phyloP scores from a whole-genome alignment of 345 rosid species.

The Anastatica hierochuntica region DNA sequence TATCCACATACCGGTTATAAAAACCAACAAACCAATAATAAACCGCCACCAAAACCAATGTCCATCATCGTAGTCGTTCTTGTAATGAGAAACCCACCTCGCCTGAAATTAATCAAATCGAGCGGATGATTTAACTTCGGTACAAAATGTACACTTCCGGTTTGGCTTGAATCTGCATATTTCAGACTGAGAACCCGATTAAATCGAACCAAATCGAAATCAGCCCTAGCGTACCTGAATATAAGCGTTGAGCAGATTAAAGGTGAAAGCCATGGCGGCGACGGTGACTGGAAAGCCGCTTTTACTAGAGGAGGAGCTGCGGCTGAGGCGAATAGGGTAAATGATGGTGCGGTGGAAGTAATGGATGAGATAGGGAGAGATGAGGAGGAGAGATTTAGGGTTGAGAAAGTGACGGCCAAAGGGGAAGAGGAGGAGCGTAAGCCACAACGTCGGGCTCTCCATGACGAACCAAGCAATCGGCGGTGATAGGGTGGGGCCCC shows the following conservation, averaged over 20 bases:
- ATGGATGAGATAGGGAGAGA: slow-evolving; percentile 64
- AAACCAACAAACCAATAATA: slow-evolving; percentile 38
- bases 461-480: slow-evolving; percentile 85
- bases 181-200: background rate
- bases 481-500: slow-evolving; percentile 76
- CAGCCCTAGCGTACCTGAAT: slow-evolving; percentile 29
- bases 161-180: too few species aligned
- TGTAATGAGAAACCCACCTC: slow-evolving; percentile 78
- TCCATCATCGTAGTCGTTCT: slow-evolving; percentile 37
- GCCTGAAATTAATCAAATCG: slow-evolving; percentile 7
- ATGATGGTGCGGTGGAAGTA: slow-evolving; percentile 67
- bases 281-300: slow-evolving; percentile 40
- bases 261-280: slow-evolving; percentile 56
- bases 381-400: slow-evolving; percentile 47
- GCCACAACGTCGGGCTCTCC: slow-evolving; percentile 86
- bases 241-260: slow-evolving; percentile 59
- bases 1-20: slow-evolving; percentile 51
- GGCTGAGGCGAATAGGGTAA: slow-evolving; percentile 65
- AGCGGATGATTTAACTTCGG: too few species aligned
- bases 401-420: slow-evolving; percentile 47
- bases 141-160: background rate
- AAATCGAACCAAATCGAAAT: slow-evolving; percentile 3
- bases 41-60: slow-evolving; percentile 51
- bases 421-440: slow-evolving; percentile 61
- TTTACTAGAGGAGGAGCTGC: background rate